These are phyloP conservation scores for Hymenoscyphus salicellus DNA, from an alignment of 2,329 filamentous ascomycete genomes.

Conservation along the genomic window DNA sequence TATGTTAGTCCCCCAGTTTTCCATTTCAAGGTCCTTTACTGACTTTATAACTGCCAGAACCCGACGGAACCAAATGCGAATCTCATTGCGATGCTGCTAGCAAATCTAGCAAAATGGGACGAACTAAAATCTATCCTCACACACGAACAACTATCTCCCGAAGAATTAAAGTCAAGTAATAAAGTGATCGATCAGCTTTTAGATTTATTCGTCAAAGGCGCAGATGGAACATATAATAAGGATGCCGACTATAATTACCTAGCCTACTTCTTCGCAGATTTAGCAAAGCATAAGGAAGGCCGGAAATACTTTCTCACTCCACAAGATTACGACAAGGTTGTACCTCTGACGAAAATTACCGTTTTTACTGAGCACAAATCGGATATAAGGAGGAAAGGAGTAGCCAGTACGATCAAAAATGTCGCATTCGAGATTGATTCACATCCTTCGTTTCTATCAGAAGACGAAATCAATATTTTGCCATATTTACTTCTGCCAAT, in stretches of 20 bases:
- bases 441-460: constrained; percentile 68
- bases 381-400: constrained; percentile 80
- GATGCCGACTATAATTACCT: constrained; percentile 88
- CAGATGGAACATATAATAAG: constrained; percentile 78
- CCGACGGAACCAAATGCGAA: constrained; percentile 78
- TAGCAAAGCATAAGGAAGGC: constrained; percentile 76
- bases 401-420: constrained; percentile 96
- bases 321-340: constrained; percentile 74
- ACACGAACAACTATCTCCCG: constrained; percentile 65
- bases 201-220: constrained; percentile 93
- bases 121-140: constrained; percentile 65
- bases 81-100: constrained; percentile 83
- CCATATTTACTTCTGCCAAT: constrained; percentile 88
- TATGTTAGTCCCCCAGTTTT: constrained; percentile 53
- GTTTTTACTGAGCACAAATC: constrained; percentile 93
- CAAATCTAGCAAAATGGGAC: constrained; percentile 84
- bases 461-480: constrained; percentile 73
- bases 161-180: constrained; percentile 68
- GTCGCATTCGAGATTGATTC: constrained; percentile 76
- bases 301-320: constrained; percentile 70
- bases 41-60: constrained; percentile 46
- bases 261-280: constrained; percentile 88
- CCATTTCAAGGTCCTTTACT: background rate
- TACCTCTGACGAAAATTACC: constrained; percentile 88
- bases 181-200: constrained; percentile 84